Percentiles rank a stretch among this genome's conserved stretches.
These are phyloP conservation scores for Globisporangium apiculatum DNA, from an alignment of 352 stramenopile species.

Conservation along the genomic window DNA sequence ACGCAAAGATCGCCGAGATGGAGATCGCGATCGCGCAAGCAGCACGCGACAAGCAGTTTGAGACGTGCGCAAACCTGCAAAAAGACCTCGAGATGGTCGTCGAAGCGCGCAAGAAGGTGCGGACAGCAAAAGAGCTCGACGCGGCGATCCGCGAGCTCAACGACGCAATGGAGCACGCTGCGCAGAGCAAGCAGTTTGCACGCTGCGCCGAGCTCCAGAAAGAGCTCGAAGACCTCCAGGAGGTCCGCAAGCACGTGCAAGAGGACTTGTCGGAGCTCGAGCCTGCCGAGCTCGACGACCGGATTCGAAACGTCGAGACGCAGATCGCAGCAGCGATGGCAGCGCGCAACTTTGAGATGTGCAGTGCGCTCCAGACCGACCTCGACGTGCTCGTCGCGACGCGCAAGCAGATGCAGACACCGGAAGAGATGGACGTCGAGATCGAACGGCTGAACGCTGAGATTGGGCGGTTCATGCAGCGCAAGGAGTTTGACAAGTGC, in stretches of 20 bases:
- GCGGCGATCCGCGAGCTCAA: conserved; percentile 70
- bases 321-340: conserved; percentile 72
- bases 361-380: conserved; percentile 54
- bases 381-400: conserved; percentile 63
- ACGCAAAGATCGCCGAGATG: conserved; percentile 66
- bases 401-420: conserved; percentile 83
- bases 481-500: conserved; percentile 85
- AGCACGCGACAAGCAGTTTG: conserved; percentile 79
- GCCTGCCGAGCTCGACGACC: conserved; percentile 71
- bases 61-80: conserved; percentile 75
- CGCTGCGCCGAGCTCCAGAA: conserved; percentile 77
- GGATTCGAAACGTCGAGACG: conserved; percentile 58
- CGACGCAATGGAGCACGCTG: conserved; percentile 68
- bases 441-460: conserved; percentile 68
- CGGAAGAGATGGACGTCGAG: conserved; percentile 73
- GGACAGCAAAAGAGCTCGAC: conserved; percentile 85
- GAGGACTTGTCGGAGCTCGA: conserved; percentile 86
- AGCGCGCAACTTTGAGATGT: conserved; percentile 76
- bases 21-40: conserved; percentile 76
- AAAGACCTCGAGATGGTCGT: conserved; percentile 79
- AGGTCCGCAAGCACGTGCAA: conserved; percentile 66
- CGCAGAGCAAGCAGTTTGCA: conserved; percentile 74
- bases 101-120: conserved; percentile 74
- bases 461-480: conserved; percentile 59
- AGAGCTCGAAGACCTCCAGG: conserved; percentile 68